Percentiles rank a stretch among this genome's conserved stretches.
These are phyloP conservation scores for Lodderomyces beijingensis DNA, from an alignment of 1,139 yeast genomes.

Conservation along the genomic window DNA sequence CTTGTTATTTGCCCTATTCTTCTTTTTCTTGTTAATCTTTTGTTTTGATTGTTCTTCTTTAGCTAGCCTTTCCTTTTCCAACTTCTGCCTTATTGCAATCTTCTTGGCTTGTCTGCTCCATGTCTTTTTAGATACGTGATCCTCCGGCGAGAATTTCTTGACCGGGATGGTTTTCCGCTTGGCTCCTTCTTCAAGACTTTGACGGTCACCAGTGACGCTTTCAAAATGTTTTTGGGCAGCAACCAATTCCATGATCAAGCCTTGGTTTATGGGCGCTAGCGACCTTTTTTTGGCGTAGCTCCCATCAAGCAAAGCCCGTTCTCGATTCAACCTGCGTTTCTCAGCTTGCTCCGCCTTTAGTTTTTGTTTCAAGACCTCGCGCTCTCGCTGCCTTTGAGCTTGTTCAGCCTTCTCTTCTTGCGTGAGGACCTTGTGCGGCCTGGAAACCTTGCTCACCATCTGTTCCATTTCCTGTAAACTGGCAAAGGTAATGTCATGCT, in stretches of 20 bases:
- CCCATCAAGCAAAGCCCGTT: too few relatives aligned
- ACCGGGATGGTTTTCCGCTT: slow-evolving; percentile 31
- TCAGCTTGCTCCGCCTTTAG: slow-evolving; percentile 1
- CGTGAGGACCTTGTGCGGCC: not conserved
- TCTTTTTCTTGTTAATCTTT: slow-evolving; percentile 4
- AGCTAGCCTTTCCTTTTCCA: slow-evolving; percentile 8
- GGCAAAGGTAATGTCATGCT: slow-evolving; percentile 6
- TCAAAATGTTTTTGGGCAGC: slow-evolving; percentile 36
- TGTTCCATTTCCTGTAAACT: slow-evolving; percentile 8
- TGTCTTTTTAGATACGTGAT: slow-evolving; percentile 9
- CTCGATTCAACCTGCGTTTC: too few relatives aligned
- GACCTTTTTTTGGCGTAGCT: too few relatives aligned
- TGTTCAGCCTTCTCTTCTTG: slow-evolving; percentile 1
- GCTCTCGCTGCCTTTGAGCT: slow-evolving; percentile 2
- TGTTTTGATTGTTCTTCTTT: slow-evolving; percentile 1
- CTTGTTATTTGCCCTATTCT: not conserved
- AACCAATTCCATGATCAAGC: not conserved
- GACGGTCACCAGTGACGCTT: slow-evolving; percentile 34
- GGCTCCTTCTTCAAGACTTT: slow-evolving; percentile 26
- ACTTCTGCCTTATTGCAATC: slow-evolving; percentile 7
- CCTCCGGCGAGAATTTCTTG: slow-evolving; percentile 24
- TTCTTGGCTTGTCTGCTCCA: slow-evolving; percentile 11
- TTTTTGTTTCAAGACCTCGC: slow-evolving; percentile 2
- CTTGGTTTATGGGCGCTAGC: too few relatives aligned
- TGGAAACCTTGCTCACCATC: slow-evolving; percentile 6